Base-by-base conservation (phyloP, 2,329 filamentous ascomycete species). In the Coleophoma crateriformis region DNA sequence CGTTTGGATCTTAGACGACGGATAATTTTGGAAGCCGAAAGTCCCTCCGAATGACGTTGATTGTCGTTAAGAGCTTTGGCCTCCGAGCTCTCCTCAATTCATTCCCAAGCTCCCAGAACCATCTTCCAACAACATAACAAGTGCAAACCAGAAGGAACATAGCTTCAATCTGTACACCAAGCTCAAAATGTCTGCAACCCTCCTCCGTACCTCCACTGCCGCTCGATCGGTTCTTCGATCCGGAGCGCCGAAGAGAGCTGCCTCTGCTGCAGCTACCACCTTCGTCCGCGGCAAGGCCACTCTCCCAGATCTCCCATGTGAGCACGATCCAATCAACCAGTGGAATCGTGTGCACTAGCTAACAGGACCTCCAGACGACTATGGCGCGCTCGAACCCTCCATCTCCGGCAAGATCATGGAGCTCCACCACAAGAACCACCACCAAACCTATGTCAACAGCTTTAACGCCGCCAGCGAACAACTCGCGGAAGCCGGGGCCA, bases 321-420 rank as follows among this genome's bases (percentile, higher is more conserved):
- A 55, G 80, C 4, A 32, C 12, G 17, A 13, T 14, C 8, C 38
- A 15, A 20, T 7, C 38, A 15, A 20, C 6, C 37, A n/a, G 4
- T 37, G 19, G 50, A 12, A 38, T 17, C 5, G 7, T 4, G 4
- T 10, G 10, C 2, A 5, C 4, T 55, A 46, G 57, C 47, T 20
- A 44, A 33, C 7, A 33, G 22, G 14, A 33, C 33, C 33, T 33
- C 12, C 58, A 96, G 92, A 97, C 68, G 94, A 96, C 78, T 99
- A 96, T 71, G 89, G 87, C 67, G 94, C 91, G 47, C 90, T 99
- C 63, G 94, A 99, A 75, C 82, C 82, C 46, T 66, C 77, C 64
- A 83, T 96, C 74, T 91, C 87, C 45, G 87, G 87, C 68, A 83
- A 94, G 73, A 96, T 96, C 76, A 96, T 96, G 91, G 88, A 95